Base-by-base conservation (phyloP, 2,329 filamentous ascomycete genomes). In the Hysterium pulicare region DNA sequence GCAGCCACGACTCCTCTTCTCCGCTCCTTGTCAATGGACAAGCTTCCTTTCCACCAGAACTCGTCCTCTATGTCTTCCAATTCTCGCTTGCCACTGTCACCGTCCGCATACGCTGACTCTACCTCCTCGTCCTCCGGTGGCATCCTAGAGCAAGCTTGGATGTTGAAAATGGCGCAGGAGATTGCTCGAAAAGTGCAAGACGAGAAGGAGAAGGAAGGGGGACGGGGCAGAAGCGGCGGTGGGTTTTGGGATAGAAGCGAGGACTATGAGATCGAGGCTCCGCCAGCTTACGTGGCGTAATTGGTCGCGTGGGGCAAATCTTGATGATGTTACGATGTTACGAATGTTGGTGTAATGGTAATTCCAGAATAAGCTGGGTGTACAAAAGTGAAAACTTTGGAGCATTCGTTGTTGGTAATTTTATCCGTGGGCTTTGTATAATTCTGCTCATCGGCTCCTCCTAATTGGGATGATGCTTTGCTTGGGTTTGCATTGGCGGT, bases 101-200 rank as follows among this genome's bases (percentile, higher is more conserved):
- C 62, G 9, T 44, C 17, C 6, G 10, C 55, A 1, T 53, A 55
- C 33, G 40, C 48, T 15, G 56, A 64, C 26, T 47, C 47, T 35
- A 50, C 7, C 13, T 43, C 52, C n/a, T 45, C 50, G 10, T 48
- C 39, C 16, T 59, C 57, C 51, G 71, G 73, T 11, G 74, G 74
- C 15, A 87, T 89, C 37, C 72, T 88, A 20, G 86, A 90, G 62
- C 84, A 89, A 64, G 87, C 87, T 2, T 93, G 87, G 86, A 86
- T 93, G 69, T 82, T 85, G 72, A 93, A 95, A 72, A 93, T 98
- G 81, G 90, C 91, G 4, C 84, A 84, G 50, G 93, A 97, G 67
- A 91, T 97, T 56, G 89, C 90, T 26, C 76, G 83, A 38, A 85
- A 88, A 42, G 89, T 95, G 51, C 87, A 91, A 52, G 87, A 95